A percentile compares a stretch with the other conserved stretches of the same genome.
Evolutionary conservation across 495 filamentous ascomycete genomes (phyloP).

Genomic region (Penicillium desertorum): DNA sequence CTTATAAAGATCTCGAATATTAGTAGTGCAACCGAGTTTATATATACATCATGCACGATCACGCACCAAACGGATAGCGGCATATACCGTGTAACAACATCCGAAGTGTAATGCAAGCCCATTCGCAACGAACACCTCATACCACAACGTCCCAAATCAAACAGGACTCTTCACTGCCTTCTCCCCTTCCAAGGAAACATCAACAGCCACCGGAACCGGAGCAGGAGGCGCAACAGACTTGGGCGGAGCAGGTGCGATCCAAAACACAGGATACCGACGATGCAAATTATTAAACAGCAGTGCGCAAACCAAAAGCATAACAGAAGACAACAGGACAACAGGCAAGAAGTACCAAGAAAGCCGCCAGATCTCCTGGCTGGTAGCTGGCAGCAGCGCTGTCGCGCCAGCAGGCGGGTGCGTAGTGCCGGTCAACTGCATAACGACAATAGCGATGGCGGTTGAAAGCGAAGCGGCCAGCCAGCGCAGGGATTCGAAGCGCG

Average conservation of each 20-base stretch:
- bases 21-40: not conserved
- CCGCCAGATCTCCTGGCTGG: conserved; percentile 50
- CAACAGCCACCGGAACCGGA: not conserved
- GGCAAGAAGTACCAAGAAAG: conserved; percentile 72
- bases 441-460: conserved; percentile 59
- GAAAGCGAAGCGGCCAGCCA: conserved; percentile 69
- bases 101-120: not conserved
- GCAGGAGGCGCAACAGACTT: conserved; percentile 5
- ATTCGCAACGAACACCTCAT: not conserved
- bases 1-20: not conserved
- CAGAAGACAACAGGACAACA: conserved; percentile 60
- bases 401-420: conserved; percentile 83
- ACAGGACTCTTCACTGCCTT: conserved; percentile 16
- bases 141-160: not conserved
- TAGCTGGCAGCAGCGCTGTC: conserved; percentile 71
- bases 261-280: conserved; percentile 70
- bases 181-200: conserved; percentile 7
- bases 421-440: conserved; percentile 74
- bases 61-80: not conserved
- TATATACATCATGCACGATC: not conserved
- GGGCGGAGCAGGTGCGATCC: conserved; percentile 42
- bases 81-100: not conserved
- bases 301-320: conserved; percentile 59
- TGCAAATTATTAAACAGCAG: conserved; percentile 72
- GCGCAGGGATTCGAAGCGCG: conserved; percentile 49